Evolutionary conservation across 257 asterid genomes (phyloP).

Genomic region (Solanum ahanhuiri): DNA sequence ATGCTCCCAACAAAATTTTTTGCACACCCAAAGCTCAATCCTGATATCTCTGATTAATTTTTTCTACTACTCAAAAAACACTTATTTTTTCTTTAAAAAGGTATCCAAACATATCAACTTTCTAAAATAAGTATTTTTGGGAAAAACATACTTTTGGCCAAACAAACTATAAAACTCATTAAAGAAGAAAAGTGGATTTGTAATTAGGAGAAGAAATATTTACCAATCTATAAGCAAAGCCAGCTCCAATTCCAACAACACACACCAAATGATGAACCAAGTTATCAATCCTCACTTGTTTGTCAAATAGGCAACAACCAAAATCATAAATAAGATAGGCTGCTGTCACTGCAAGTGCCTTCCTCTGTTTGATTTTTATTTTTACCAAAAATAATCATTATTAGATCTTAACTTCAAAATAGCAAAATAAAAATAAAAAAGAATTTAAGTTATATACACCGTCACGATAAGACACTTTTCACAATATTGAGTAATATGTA

Average conservation of each 20-base stretch:
- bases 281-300: constrained; percentile 46
- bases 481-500: neutral
- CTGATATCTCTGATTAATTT: neutral
- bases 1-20: fast-evolving
- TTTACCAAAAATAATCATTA: neutral
- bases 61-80: too few species aligned
- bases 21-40: fast-evolving
- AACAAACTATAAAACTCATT: neutral
- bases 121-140: too few species aligned
- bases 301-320: constrained; percentile 56
- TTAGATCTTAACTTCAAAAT: neutral
- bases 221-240: constrained; percentile 72
- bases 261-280: constrained; percentile 66
- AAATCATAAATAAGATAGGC: constrained; percentile 65
- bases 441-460: neutral
- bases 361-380: constrained; percentile 35
- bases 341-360: constrained; percentile 38
- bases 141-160: neutral
- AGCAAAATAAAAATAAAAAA: neutral
- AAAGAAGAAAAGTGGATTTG: neutral
- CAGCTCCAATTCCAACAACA: constrained; percentile 60
- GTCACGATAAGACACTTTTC: neutral
- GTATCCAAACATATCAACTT: neutral
- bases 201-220: neutral
- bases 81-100: neutral